These are phyloP conservation scores for Mortierella sp. DNA, from an alignment of 371 early-diverging fungal genomes.

Conservation along the genomic window DNA sequence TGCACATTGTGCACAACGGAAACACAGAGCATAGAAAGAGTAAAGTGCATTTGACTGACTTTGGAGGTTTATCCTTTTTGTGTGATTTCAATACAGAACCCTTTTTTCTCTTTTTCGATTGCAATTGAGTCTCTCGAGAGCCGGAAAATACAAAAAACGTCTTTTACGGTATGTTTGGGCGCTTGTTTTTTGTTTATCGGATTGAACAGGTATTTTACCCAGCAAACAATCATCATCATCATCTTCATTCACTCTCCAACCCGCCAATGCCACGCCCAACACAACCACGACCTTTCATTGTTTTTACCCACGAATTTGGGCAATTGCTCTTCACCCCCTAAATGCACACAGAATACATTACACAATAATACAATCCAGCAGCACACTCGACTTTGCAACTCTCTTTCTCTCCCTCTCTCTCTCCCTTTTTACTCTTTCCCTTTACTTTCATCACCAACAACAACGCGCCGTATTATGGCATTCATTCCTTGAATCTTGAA, in stretches of 20 bases:
- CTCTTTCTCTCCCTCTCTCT: conserved; percentile 8
- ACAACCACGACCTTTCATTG: not conserved
- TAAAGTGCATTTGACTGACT: not conserved
- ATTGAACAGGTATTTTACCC: not conserved
- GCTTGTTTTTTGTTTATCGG: not conserved
- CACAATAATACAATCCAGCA: not conserved
- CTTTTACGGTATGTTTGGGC: conserved; percentile 3
- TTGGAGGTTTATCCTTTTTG: conserved; percentile 10
- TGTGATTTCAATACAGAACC: conserved; percentile 10
- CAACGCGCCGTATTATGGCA: conserved; percentile 11
- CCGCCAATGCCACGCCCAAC: not conserved
- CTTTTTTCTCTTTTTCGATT: not conserved
- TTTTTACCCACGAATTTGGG: not conserved
- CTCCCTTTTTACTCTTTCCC: not conserved
- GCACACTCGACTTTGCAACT: conserved; percentile 11
- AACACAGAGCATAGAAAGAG: not conserved
- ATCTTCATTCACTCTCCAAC: not conserved
- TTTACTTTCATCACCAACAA: not conserved
- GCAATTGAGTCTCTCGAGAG: conserved; percentile 10
- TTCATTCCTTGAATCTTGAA: conserved; percentile 4
- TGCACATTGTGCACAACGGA: not conserved
- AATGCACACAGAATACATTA: not conserved
- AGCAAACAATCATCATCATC: too few species aligned
- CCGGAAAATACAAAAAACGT: not conserved
- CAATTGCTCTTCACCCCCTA: not conserved